phyloP scores from a whole-genome alignment of 2,329 filamentous ascomycete genomes.

The Fonsecaea nubica region DNA sequence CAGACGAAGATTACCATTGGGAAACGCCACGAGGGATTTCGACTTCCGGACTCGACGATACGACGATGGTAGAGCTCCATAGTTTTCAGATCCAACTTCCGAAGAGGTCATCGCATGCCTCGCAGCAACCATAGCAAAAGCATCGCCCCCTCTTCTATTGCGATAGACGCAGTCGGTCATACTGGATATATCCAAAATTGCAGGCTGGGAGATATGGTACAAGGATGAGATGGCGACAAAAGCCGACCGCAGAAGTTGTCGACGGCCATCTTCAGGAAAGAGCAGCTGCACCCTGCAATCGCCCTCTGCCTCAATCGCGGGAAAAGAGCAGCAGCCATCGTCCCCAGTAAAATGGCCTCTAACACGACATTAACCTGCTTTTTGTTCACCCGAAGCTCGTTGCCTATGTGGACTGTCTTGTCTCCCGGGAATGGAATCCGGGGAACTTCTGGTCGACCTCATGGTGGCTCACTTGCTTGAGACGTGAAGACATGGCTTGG shows the following conservation, averaged over 20 bases:
- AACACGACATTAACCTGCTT: background rate
- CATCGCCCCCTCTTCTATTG: conserved; percentile 19
- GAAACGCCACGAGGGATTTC: conserved; percentile 45
- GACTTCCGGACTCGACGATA: conserved; percentile 55
- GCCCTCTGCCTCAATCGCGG: background rate
- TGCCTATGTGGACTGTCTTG: background rate
- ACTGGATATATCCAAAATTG: conserved; percentile 31
- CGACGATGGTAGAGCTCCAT: conserved; percentile 53
- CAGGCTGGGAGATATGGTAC: conserved; percentile 22
- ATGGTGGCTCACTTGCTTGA: background rate
- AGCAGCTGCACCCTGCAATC: background rate
- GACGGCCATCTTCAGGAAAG: conserved; percentile 9
- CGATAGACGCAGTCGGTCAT: conserved; percentile 14
- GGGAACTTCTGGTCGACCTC: background rate
- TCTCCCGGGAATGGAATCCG: background rate
- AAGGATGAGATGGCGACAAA: background rate
- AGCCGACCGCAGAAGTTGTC: conserved; percentile 1
- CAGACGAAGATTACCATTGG: conserved; percentile 29
- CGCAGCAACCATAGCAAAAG: conserved; percentile 21
- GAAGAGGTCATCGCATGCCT: conserved; percentile 27
- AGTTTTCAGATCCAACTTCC: conserved; percentile 36
- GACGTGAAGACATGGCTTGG: background rate
- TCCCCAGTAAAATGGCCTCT: background rate
- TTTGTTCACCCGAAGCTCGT: background rate
- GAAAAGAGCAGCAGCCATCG: background rate